Evolutionary conservation across 2,329 filamentous ascomycete genomes (phyloP), one percentile per base, ranked within the genome.

Genomic region (Clonostachys byssicola): DNA sequence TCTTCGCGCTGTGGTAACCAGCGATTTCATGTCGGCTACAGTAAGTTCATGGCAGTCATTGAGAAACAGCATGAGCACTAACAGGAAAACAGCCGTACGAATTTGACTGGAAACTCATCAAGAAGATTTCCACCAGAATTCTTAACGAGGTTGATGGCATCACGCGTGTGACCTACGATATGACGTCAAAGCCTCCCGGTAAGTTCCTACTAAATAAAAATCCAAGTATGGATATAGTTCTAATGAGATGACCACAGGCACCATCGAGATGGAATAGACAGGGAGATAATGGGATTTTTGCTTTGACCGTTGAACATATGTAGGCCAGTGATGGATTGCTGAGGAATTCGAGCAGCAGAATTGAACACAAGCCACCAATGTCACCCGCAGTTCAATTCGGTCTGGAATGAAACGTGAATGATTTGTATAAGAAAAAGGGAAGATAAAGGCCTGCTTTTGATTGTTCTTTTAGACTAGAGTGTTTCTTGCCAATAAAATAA

Each of bases 221-320:
- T 33, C 12, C 33, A 9, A 18, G 35, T 17, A 18, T 46, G 48
- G 16, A 52, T 33, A 51, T 23, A 43, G 38, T 30, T 49, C 46
- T 53, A 51, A 39, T 51, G 73, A 81, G 63, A 86, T 86, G 70
- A 82, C 83, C 44, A 83, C 83, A 43, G 83, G 81, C 51, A 89
- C 86, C 3, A 89, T 89, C 60, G 86, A 89, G 71, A 79, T 89
- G 72, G 84, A 89, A 69, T 89, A 79, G 40, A 30, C 8, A 10
- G 4, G 23, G 23, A 30, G 23, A 30, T 30, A 3, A 30, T 30
- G 9, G 23, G 23, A 10, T 30, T 30, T 30, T 30, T 30, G 23
- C 23, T 30, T 30, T 30, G 10, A 10, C 23, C 23, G 23, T 30
- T 30, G 23, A 10, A 10, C 23, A 30, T 30, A 30, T 30, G 23